phyloP scores from a whole-genome alignment of 108 stramenopile genomes.

The Nitzschia sp. region DNA sequence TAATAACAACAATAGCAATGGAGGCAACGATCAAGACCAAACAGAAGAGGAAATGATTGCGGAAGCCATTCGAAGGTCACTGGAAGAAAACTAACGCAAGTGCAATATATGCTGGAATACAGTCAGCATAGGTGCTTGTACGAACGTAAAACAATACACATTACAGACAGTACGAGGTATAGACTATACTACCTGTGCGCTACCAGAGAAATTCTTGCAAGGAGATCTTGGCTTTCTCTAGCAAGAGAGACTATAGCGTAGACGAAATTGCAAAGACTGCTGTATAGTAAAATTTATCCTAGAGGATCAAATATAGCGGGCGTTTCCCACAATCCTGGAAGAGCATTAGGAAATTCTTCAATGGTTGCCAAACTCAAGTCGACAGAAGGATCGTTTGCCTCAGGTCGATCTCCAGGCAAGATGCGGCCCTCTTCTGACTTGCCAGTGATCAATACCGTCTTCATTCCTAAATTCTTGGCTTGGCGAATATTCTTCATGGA shows the following conservation, averaged over 20 bases:
- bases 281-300: too few relatives aligned
- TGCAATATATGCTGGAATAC: too few relatives aligned
- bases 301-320: slow-evolving; percentile 62
- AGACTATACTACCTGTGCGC: too few relatives aligned
- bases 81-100: slow-evolving; percentile 60
- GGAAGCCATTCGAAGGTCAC: slow-evolving; percentile 86
- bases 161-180: too few relatives aligned
- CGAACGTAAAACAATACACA: too few relatives aligned
- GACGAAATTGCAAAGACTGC: too few relatives aligned
- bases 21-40: slow-evolving; percentile 48
- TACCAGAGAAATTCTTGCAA: too few relatives aligned
- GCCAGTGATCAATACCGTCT: slow-evolving; percentile 67
- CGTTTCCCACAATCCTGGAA: slow-evolving; percentile 52
- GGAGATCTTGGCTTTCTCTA: too few relatives aligned
- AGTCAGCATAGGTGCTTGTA: too few relatives aligned
- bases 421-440: slow-evolving; percentile 55
- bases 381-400: slow-evolving; percentile 61
- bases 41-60: slow-evolving; percentile 94
- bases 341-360: slow-evolving; percentile 45
- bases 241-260: too few relatives aligned
- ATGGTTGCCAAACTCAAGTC: slow-evolving; percentile 60
- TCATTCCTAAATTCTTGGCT: slow-evolving; percentile 76
- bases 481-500: slow-evolving; percentile 84
- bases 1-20: slow-evolving; percentile 7
- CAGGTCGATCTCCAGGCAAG: slow-evolving; percentile 51